Conservation (phyloP, 2,329 filamentous ascomycete species). For the Aspergillus carbonarius region DNA sequence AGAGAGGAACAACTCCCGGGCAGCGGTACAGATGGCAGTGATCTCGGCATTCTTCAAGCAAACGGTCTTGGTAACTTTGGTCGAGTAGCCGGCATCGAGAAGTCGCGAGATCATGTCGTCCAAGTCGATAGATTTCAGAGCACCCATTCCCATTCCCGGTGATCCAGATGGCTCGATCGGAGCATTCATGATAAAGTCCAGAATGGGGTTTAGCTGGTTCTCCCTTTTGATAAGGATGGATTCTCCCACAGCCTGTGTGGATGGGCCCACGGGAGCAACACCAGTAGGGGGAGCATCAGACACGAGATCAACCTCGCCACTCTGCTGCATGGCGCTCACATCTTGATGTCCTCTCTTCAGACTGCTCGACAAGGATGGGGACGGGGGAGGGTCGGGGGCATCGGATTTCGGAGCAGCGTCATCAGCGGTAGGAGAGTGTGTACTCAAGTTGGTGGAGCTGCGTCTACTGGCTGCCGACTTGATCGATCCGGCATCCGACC, state of each 20-base stretch:
- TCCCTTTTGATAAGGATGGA: constrained; percentile 86
- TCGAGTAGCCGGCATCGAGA: constrained; percentile 89
- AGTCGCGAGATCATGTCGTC: constrained; percentile 97
- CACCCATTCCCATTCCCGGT: constrained; percentile 74
- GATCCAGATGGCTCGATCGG: constrained; percentile 47
- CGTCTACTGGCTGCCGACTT: constrained; percentile 63
- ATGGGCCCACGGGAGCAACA: constrained; percentile 52
- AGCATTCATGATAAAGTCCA: constrained; percentile 50
- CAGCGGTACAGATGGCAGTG: constrained; percentile 84
- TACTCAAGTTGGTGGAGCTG: constrained; percentile 29
- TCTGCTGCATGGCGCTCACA: constrained; percentile 75
- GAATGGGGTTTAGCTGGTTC: constrained; percentile 66
- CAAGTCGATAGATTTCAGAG: constrained; percentile 87
- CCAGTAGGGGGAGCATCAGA: constrained; percentile 82
- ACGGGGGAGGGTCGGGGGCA: constrained; percentile 70
- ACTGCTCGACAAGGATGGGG: constrained; percentile 76
- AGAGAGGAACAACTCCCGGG: constrained; percentile 82
- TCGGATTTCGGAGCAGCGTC: constrained; percentile 49
- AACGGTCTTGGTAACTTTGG: constrained; percentile 96
- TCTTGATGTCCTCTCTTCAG: constrained; percentile 73
- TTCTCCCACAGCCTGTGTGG: constrained; percentile 71
- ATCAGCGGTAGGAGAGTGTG: constrained; percentile 39
- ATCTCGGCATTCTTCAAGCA: constrained; percentile 98
- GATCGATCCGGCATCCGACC: constrained; percentile 71
- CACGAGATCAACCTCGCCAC: constrained; percentile 89